Evolutionary conservation across 1,284 basidiomycete species (phyloP).

Genomic region (Coniferiporia sulphurascens): DNA sequence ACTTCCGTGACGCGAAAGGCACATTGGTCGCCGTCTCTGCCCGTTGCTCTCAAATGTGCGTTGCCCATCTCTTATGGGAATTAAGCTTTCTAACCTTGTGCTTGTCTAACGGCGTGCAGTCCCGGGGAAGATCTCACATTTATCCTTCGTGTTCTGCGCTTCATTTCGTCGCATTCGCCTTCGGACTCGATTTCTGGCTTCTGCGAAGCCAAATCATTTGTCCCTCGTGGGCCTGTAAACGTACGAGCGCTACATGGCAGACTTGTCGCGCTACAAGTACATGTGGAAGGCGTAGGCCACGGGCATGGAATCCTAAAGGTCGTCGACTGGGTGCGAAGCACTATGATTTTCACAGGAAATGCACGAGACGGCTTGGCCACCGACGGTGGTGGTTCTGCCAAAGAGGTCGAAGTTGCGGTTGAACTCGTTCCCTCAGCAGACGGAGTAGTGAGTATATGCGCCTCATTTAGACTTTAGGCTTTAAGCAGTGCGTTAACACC

Average conservation of each 20-base stretch:
- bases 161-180: background rate
- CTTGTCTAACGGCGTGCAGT: too few species aligned
- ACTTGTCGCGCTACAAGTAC: background rate
- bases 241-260: conserved; percentile 9
- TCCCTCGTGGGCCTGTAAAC: conserved; percentile 1
- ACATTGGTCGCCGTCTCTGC: conserved; percentile 2
- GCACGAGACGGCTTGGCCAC: background rate
- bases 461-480: background rate
- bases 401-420: background rate
- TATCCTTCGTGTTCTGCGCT: conserved; percentile 1
- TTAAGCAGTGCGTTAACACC: background rate
- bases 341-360: background rate
- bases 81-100: too few species aligned
- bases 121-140: background rate
- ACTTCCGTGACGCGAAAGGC: background rate
- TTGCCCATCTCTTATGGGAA: background rate
- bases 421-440: conserved; percentile 7
- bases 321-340: conserved; percentile 12
- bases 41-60: conserved; percentile 2
- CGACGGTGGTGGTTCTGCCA: background rate
- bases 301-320: conserved; percentile 8
- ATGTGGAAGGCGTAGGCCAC: background rate
- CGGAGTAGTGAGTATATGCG: background rate
- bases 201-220: background rate
- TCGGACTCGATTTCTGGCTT: background rate